Evolutionary conservation across 768 basidiomycete species (phyloP).

Genomic region (Tricholomella constricta): DNA sequence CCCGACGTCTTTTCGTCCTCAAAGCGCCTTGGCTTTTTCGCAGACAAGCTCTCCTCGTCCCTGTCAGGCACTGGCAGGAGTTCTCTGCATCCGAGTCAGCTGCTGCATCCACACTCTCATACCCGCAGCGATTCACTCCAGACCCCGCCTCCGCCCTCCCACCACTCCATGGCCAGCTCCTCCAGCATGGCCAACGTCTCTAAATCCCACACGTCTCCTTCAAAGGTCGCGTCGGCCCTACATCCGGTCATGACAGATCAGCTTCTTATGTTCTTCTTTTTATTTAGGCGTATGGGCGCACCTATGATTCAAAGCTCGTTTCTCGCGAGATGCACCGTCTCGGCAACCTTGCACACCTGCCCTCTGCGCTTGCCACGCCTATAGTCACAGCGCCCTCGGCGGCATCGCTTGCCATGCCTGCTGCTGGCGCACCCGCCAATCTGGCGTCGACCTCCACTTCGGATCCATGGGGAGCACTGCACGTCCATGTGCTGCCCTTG

Average conservation of each 20-base stretch:
- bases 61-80: slow-evolving; percentile 30
- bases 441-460: slow-evolving; percentile 45
- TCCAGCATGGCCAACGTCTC: slow-evolving; percentile 30
- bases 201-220: slow-evolving; percentile 53
- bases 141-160: slow-evolving; percentile 20
- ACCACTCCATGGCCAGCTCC: slow-evolving; percentile 36
- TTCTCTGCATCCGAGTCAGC: slow-evolving; percentile 34
- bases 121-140: slow-evolving; percentile 38
- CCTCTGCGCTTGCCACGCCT: slow-evolving; percentile 52
- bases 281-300: slow-evolving; percentile 58
- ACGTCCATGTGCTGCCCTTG: slow-evolving; percentile 85
- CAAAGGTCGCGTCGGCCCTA: slow-evolving; percentile 38
- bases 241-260: background rate
- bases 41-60: slow-evolving; percentile 45
- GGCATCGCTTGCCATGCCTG: slow-evolving; percentile 44
- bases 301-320: slow-evolving; percentile 80
- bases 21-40: slow-evolving; percentile 44
- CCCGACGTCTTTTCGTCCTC: slow-evolving; percentile 34
- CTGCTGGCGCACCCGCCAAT: slow-evolving; percentile 39
- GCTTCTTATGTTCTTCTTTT: slow-evolving; percentile 13
- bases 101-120: slow-evolving; percentile 40
- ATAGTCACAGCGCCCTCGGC: slow-evolving; percentile 53
- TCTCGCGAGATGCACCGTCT: slow-evolving; percentile 86
- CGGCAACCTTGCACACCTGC: slow-evolving; percentile 58
- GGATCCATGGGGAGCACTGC: slow-evolving; percentile 83